Evolutionary conservation across 495 filamentous ascomycete genomes (phyloP).

Genomic region (Tuber aestivum): DNA sequence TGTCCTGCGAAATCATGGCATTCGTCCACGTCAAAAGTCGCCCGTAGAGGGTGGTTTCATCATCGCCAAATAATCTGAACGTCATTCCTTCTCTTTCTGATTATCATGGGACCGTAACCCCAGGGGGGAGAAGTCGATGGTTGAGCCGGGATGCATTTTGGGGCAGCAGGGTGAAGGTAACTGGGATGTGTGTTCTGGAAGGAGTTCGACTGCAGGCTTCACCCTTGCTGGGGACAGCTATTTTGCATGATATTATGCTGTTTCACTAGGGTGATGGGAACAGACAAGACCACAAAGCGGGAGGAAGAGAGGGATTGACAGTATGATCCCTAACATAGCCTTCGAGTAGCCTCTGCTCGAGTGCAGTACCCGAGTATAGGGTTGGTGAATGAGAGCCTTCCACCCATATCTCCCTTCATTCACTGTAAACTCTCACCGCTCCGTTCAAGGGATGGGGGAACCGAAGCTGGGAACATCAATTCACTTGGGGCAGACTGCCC

Average conservation of each 20-base stretch:
- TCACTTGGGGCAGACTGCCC: background rate
- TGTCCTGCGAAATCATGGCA: background rate
- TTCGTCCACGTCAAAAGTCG: background rate
- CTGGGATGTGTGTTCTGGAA: conserved; percentile 4
- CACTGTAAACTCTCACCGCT: background rate
- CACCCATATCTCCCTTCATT: background rate
- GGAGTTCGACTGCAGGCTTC: background rate
- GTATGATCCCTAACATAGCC: background rate
- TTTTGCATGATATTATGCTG: background rate
- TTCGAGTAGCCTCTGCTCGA: background rate
- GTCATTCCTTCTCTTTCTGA: background rate
- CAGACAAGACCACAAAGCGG: background rate
- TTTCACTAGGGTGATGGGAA: background rate
- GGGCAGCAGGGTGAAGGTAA: background rate
- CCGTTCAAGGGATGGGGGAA: background rate
- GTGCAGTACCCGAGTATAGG: background rate
- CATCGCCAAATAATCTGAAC: background rate
- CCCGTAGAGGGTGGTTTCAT: background rate
- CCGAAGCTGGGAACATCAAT: background rate
- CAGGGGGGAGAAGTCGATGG: background rate
- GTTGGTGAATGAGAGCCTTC: background rate
- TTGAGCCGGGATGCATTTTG: background rate
- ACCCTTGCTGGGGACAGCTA: background rate
- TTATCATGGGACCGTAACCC: background rate
- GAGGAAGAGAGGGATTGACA: background rate